A percentile compares a stretch with the other conserved stretches of the same genome.
These are phyloP conservation scores for Termitomyces eurrhizus DNA, from an alignment of 768 basidiomycete genomes.

Conservation along the genomic window DNA sequence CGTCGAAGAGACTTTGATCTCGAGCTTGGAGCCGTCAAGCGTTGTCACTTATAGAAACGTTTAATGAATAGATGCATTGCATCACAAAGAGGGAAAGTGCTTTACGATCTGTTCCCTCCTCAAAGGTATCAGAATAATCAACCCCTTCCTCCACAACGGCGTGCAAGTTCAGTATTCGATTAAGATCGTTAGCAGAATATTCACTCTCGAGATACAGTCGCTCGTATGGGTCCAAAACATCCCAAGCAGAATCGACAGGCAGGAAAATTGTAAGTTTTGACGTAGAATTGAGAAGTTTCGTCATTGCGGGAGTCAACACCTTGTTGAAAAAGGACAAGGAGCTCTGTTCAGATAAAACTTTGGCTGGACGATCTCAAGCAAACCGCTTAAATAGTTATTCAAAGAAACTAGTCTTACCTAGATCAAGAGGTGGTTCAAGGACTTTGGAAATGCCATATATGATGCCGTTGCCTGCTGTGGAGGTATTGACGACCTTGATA, in stretches of 20 bases:
- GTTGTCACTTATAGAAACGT: constrained; percentile 54
- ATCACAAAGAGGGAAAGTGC: background rate
- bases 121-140: constrained; percentile 64
- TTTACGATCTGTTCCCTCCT: constrained; percentile 50
- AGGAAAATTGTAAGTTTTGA: constrained; percentile 85
- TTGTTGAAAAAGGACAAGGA: constrained; percentile 71
- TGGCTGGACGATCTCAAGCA: constrained; percentile 36
- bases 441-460: constrained; percentile 74
- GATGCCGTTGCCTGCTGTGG: constrained; percentile 70
- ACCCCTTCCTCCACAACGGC: constrained; percentile 57
- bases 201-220: constrained; percentile 85
- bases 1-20: constrained; percentile 50
- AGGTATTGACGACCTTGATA: constrained; percentile 51
- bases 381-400: constrained; percentile 1
- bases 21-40: constrained; percentile 61
- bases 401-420: constrained; percentile 48
- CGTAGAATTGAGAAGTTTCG: constrained; percentile 55
- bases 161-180: constrained; percentile 76
- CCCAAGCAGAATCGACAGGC: constrained; percentile 83
- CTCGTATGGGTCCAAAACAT: constrained; percentile 71
- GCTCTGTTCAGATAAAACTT: constrained; percentile 53
- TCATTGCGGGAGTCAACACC: constrained; percentile 61
- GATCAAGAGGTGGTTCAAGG: constrained; percentile 66
- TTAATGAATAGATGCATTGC: constrained; percentile 1
- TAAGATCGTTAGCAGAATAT: constrained; percentile 78